These are phyloP conservation scores for Ustilaginoidea virens DNA, from an alignment of 2,329 filamentous ascomycete species.

Conservation along the genomic window DNA sequence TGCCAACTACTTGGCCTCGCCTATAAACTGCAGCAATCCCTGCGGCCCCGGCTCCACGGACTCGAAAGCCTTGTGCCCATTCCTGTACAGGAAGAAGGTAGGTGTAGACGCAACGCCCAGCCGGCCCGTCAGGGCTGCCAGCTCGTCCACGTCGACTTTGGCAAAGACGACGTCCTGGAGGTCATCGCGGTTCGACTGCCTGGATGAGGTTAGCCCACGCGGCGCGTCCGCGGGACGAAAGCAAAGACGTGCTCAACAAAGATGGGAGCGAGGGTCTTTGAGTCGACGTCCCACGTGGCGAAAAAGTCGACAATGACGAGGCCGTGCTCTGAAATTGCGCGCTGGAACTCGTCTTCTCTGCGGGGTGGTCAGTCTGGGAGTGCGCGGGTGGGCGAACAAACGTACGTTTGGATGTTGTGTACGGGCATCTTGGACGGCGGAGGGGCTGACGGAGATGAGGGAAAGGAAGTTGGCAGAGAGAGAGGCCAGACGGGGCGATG, in stretches of 20 bases:
- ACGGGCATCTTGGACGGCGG: slow-evolving; percentile 4
- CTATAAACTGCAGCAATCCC: slow-evolving; percentile 3
- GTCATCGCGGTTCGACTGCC: slow-evolving; percentile 4
- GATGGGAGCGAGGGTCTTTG: slow-evolving; percentile 3
- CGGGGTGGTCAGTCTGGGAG: neutral
- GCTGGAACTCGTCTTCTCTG: slow-evolving; percentile 1
- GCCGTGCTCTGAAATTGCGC: neutral
- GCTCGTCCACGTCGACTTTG: slow-evolving; percentile 4
- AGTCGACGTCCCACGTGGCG: slow-evolving; percentile 2
- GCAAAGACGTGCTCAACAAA: slow-evolving; percentile 4
- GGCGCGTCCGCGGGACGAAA: neutral
- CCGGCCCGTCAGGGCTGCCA: neutral
- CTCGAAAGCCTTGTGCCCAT: neutral
- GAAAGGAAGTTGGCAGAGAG: too few relatives aligned
- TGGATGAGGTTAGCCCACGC: neutral
- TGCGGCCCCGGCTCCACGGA: slow-evolving; percentile 3
- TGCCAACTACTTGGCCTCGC: neutral
- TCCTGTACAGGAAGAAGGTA: slow-evolving; percentile 2
- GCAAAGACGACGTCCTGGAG: slow-evolving; percentile 1
- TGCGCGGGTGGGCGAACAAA: neutral
- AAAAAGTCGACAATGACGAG: slow-evolving; percentile 4
- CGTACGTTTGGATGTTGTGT: slow-evolving; percentile 3
- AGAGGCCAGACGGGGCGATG: too few relatives aligned
- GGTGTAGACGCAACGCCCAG: slow-evolving; percentile 1
- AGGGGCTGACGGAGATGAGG: neutral